These are phyloP conservation scores for Zygosaccharomyces siamensis DNA, from an alignment of 805 yeast genomes.

Conservation along the genomic window DNA sequence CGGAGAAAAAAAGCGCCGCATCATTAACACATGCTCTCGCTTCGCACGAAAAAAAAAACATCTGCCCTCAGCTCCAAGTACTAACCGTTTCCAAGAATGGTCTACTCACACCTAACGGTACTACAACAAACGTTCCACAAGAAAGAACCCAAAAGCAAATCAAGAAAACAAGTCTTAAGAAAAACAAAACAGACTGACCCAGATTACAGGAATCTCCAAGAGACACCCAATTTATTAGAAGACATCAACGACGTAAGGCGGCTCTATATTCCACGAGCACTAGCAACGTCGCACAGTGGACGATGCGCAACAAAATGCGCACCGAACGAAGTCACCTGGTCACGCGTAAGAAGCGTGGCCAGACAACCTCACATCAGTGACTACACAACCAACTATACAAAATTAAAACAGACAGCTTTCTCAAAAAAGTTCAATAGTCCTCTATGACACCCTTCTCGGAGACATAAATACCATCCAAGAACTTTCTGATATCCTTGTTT, in stretches of 20 bases:
- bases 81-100: too few relatives aligned
- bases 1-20: background rate
- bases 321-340: too few relatives aligned
- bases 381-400: background rate
- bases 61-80: too few relatives aligned
- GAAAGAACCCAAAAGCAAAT: too few relatives aligned
- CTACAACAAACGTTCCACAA: too few relatives aligned
- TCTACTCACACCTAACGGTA: too few relatives aligned
- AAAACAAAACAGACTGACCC: background rate
- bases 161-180: background rate
- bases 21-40: too few relatives aligned
- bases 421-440: conserved; percentile 31
- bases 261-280: conserved; percentile 30
- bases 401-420: background rate
- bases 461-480: conserved; percentile 99
- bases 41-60: too few relatives aligned
- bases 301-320: background rate
- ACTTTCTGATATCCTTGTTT: conserved; percentile 99
- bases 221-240: background rate
- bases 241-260: conserved; percentile 20
- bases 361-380: background rate
- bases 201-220: background rate
- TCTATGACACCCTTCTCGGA: conserved; percentile 89
- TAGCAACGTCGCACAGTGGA: conserved; percentile 23
- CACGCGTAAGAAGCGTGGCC: too few relatives aligned